phyloP scores from a whole-genome alignment of 768 basidiomycete genomes.

The Mycena filopes region DNA sequence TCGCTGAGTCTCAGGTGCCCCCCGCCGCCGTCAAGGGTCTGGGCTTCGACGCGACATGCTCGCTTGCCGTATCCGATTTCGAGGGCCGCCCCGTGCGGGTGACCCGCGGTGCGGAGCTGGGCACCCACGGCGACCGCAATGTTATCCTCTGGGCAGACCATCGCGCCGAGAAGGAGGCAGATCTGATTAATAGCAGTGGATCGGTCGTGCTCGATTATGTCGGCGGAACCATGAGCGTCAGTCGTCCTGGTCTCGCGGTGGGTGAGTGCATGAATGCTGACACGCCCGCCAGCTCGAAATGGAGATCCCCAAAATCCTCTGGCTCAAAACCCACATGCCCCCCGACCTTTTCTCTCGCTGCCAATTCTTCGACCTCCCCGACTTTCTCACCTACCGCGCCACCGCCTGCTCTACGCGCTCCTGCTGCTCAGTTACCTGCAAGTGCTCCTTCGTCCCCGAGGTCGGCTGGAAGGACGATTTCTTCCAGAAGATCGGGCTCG shows the following conservation, averaged over 20 bases:
- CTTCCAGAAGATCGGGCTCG: constrained; percentile 86
- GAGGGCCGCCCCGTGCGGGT: constrained; percentile 81
- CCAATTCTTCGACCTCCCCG: constrained; percentile 93
- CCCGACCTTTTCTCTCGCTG: constrained; percentile 74
- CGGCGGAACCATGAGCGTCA: constrained; percentile 94
- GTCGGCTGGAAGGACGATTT: constrained; percentile 92
- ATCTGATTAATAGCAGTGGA: constrained; percentile 86
- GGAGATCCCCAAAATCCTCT: constrained; percentile 97
- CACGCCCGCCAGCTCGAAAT: constrained; percentile 88
- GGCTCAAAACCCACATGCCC: constrained; percentile 93
- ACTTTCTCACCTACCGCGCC: constrained; percentile 93
- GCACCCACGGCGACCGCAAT: constrained; percentile 79
- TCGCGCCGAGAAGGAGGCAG: constrained; percentile 91
- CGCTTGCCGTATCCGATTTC: constrained; percentile 85
- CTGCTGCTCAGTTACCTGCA: constrained; percentile 94
- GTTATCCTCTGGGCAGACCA: constrained; percentile 98
- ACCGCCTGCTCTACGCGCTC: constrained; percentile 82
- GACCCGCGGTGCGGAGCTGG: constrained; percentile 73
- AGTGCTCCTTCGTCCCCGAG: constrained; percentile 91
- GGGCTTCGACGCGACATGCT: constrained; percentile 97
- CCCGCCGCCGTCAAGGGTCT: constrained; percentile 81
- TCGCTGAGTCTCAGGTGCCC: constrained; percentile 65
- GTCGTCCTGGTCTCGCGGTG: constrained; percentile 35
- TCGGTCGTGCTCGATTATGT: constrained; percentile 93
- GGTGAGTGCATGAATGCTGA: too few species aligned